Base-by-base conservation (phyloP, 768 basidiomycete genomes). In the Collybia mongolica region DNA sequence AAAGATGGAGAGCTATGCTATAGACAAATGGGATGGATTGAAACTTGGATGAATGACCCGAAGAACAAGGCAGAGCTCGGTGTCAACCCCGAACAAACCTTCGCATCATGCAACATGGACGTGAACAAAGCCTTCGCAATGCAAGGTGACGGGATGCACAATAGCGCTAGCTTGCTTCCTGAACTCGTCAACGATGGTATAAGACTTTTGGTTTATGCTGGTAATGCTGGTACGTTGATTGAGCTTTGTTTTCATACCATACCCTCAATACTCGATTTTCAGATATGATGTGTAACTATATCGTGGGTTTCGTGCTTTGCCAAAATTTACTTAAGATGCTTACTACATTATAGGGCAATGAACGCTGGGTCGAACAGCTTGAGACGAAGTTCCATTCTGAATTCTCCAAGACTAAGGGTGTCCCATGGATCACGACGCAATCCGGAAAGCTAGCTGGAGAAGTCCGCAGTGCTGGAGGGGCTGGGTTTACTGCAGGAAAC, bases 211-310 rank as follows among this genome's bases (percentile, higher is more conserved):
- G 83, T 98, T 38, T 98, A 97, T 61, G 93, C 94, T 52, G 94
- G 90, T 17, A 86, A 88, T 55, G 88, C 90, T 60, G 74, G 88
- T 86, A 56, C 54, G 81, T 73, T 17, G 5, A 35, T 8, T 19
- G 11, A 5, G 36, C 19, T n/a, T 32, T 26, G 1, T 45, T 17
- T 17, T 46, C 39, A 28, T 32, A 22, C 45, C 22, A 38, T 20
- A 26, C 39, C 63, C 46, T 46, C 55, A 55, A 61, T 58, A 36
- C 56, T 28, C 22, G 29, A 53, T 24, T 36, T 51, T 39, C 43
- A 77, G 92, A 94, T 66, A 82, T 85, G 75, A 88, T 91, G 88
- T 95, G 93, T 75, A 93, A 94, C 69, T 89, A 78, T 59, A 79
- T 90, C 11, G 32, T 32, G 22, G 87, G 82, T 55, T 53, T 79